Evolutionary conservation across 164 flowering plant genomes (phyloP), one percentile per base, ranked within the genome.

Genomic region (Berberis thunbergii): DNA sequence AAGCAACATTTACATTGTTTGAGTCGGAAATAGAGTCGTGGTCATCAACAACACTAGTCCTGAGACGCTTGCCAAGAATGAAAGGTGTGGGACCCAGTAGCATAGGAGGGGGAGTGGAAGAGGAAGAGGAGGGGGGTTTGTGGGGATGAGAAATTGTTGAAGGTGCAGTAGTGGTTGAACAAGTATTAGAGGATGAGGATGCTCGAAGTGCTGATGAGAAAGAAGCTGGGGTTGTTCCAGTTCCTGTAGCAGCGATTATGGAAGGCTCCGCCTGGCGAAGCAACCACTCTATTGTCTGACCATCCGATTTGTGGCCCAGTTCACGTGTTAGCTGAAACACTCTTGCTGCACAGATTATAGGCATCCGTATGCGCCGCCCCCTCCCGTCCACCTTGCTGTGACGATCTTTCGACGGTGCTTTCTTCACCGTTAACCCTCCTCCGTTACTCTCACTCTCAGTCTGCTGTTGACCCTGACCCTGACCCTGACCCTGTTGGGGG

Each of bases 231-330:
- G 87, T 84, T 1, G 96, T 89, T 0, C 96, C 92, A 2, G 91
- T 89, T 0, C 96, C 96, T 0, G 97, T 89, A 70, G 97, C 80
- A 2, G 87, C 84, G n/a, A 89, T 79, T 49, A 89, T 86, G 2
- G 94, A 88, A 1, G 89, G 90, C 79, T 87, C 97, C 0, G 94
- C 94, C 49, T 89, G 97, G 53, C 86, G 92, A 3, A 89, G 63
- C 10, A 89, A 76, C 96, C 96, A 88, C 74, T 84, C 89, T 11
- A 87, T 83, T 1, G 94, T 87, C 67, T 87, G 90, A 0, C 94
- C 94, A 63, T 89, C 96, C 45, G 96, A 86, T 64, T 89, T 85
- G 60, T 86, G 85, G 6, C 93, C 87, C 60, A 89, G 67, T 63
- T 87, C 93, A 40, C 85, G 65, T 0, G 93, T 89, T 65, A 89